Evolutionary conservation across 257 asterid genomes (phyloP).

Genomic region (Forsythia suspensa): DNA sequence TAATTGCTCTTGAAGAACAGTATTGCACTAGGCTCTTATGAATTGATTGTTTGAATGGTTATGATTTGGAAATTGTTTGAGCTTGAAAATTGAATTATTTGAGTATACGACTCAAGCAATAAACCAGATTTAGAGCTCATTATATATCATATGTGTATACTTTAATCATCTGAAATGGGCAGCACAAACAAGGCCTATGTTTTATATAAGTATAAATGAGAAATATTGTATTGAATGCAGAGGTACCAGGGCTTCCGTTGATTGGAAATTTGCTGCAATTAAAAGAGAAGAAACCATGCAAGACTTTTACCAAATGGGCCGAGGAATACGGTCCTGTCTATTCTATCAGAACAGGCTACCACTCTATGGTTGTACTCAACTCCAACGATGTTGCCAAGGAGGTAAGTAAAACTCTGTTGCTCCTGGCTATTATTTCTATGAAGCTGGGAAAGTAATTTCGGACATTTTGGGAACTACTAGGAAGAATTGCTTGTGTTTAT

Average conservation of each 20-base stretch:
- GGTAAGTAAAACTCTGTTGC: slow-evolving; percentile 31
- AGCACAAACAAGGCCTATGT: not conserved
- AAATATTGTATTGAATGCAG: slow-evolving; percentile 40
- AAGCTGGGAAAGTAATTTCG: not conserved
- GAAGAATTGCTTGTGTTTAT: not conserved
- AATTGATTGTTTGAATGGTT: not conserved
- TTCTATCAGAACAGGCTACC: slow-evolving; percentile 61
- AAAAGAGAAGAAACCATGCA: slow-evolving; percentile 73
- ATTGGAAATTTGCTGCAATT: slow-evolving; percentile 66
- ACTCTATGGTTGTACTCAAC: slow-evolving; percentile 51
- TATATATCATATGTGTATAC: not conserved
- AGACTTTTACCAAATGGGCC: slow-evolving; percentile 64
- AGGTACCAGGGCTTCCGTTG: slow-evolving; percentile 61
- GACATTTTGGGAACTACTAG: not conserved
- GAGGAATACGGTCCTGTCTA: slow-evolving; percentile 65
- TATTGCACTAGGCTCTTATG: not conserved
- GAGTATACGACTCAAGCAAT: not conserved
- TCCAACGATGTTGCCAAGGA: slow-evolving; percentile 58
- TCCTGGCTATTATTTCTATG: not conserved
- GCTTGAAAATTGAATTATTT: not conserved
- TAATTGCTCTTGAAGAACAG: not conserved
- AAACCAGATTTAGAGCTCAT: not conserved
- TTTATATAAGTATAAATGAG: not conserved
- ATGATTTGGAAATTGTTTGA: not conserved
- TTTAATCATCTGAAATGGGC: not conserved